Percentiles rank a stretch among this genome's conserved stretches.
phyloP scores from a whole-genome alignment of 2,329 filamentous ascomycete species.

The Stagonosporopsis cucurbitacearum region DNA sequence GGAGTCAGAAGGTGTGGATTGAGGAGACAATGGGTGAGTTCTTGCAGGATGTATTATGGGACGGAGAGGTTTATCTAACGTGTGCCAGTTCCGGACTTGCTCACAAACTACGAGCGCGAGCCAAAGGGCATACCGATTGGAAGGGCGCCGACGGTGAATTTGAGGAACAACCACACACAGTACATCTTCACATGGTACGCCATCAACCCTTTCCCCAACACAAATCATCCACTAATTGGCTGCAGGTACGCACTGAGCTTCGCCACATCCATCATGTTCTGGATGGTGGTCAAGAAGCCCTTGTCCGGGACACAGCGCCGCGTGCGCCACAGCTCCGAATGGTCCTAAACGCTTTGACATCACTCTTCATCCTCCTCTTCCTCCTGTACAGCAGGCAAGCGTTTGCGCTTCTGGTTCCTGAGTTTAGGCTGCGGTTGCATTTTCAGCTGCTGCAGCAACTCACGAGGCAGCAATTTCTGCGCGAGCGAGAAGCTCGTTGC shows the following conservation, averaged over 20 bases:
- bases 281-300: constrained; percentile 91
- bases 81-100: constrained; percentile 73
- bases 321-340: constrained; percentile 77
- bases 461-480: constrained; percentile 79
- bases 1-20: constrained; percentile 89
- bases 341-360: constrained; percentile 58
- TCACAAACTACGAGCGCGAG: constrained; percentile 77
- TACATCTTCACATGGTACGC: constrained; percentile 98
- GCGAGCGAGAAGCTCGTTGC: constrained; percentile 87
- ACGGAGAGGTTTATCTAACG: constrained; percentile 35
- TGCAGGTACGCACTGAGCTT: constrained; percentile 81
- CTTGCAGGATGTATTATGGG: background rate
- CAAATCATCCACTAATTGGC: constrained; percentile 20
- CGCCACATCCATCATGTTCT: constrained; percentile 94
- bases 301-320: constrained; percentile 74
- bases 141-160: constrained; percentile 83
- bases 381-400: constrained; percentile 52
- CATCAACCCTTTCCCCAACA: background rate
- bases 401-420: constrained; percentile 53
- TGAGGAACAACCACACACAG: constrained; percentile 95
- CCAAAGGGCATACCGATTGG: constrained; percentile 88
- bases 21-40: constrained; percentile 88
- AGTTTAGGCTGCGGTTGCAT: constrained; percentile 61
- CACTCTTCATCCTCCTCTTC: constrained; percentile 54
- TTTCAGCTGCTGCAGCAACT: constrained; percentile 81